Percentiles rank a stretch among this genome's conserved stretches.
These are phyloP conservation scores for Myriosclerotinia scirpicola DNA, from an alignment of 2,329 filamentous ascomycete species.

Conservation along the genomic window DNA sequence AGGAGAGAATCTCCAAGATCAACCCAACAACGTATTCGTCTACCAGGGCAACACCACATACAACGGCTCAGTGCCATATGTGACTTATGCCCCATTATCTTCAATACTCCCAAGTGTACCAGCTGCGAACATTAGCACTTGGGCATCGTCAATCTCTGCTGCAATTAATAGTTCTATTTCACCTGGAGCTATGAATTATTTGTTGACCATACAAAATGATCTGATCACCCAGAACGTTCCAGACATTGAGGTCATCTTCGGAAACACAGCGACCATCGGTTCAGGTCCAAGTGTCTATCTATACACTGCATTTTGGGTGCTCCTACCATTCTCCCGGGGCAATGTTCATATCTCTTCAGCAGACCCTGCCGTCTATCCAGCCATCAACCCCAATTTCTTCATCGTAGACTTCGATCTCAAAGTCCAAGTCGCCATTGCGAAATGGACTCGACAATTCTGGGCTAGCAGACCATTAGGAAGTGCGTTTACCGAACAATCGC, in stretches of 20 bases:
- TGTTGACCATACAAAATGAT: slow-evolving; percentile 49
- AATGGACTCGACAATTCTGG: slow-evolving; percentile 28
- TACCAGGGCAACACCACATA: slow-evolving; percentile 29
- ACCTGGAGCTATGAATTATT: slow-evolving; percentile 42
- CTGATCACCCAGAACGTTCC: slow-evolving; percentile 49
- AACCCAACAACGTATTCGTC: slow-evolving; percentile 28
- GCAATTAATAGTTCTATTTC: slow-evolving; percentile 37
- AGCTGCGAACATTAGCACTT: neutral
- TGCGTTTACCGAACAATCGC: slow-evolving; percentile 21
- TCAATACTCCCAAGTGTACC: slow-evolving; percentile 29
- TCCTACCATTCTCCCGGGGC: slow-evolving; percentile 48
- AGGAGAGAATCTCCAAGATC: slow-evolving; percentile 37
- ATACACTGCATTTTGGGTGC: slow-evolving; percentile 43
- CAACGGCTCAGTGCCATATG: slow-evolving; percentile 27
- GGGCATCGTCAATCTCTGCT: slow-evolving; percentile 24
- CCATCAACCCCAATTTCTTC: slow-evolving; percentile 48
- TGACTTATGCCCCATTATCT: slow-evolving; percentile 24
- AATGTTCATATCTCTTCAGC: slow-evolving; percentile 45
- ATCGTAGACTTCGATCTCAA: slow-evolving; percentile 47
- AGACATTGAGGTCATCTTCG: slow-evolving; percentile 48
- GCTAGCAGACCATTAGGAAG: slow-evolving; percentile 5
- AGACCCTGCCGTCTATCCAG: slow-evolving; percentile 41
- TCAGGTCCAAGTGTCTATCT: slow-evolving; percentile 37
- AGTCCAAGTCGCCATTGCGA: slow-evolving; percentile 28
- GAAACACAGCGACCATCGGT: slow-evolving; percentile 26